phyloP scores from a whole-genome alignment of 495 filamentous ascomycete species.

The Penicillium coffeae region DNA sequence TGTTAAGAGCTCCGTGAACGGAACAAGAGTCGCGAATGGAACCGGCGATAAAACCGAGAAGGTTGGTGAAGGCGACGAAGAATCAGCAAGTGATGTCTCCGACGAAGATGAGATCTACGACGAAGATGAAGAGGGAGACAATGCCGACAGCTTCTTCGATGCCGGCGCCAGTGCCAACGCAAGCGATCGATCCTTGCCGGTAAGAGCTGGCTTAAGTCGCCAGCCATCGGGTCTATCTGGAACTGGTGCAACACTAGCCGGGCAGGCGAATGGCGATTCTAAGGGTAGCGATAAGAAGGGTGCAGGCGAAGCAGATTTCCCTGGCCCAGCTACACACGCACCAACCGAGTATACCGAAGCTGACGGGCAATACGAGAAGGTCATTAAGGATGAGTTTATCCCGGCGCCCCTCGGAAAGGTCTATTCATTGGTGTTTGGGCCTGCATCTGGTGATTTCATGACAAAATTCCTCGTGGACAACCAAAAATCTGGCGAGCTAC shows the following conservation, averaged over 20 bases:
- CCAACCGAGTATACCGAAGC: constrained; percentile 80
- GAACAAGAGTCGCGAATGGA: constrained; percentile 72
- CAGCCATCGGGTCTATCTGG: constrained; percentile 62
- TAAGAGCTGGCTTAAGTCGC: constrained; percentile 50
- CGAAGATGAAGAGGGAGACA: constrained; percentile 63
- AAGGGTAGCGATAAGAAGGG: constrained; percentile 53
- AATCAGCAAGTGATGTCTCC: constrained; percentile 51
- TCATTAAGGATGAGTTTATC: constrained; percentile 80
- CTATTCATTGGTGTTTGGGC: constrained; percentile 82
- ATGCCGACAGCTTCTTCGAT: constrained; percentile 57
- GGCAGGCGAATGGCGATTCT: constrained; percentile 39
- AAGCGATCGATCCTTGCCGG: constrained; percentile 52
- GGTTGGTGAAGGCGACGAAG: constrained; percentile 45
- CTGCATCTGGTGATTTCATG: constrained; percentile 73
- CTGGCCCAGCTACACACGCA: constrained; percentile 76
- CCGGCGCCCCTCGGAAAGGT: constrained; percentile 88
- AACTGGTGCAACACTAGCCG: constrained; percentile 29
- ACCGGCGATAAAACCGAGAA: constrained; percentile 90
- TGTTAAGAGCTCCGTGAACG: constrained; percentile 82
- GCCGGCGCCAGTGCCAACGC: constrained; percentile 55
- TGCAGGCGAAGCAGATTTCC: constrained; percentile 66
- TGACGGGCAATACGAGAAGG: constrained; percentile 75
- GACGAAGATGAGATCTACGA: constrained; percentile 77
- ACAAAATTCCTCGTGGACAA: constrained; percentile 78
- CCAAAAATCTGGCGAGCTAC: constrained; percentile 82